These are phyloP conservation scores for Calocybe indica DNA, from an alignment of 768 basidiomycete genomes.

Conservation along the genomic window DNA sequence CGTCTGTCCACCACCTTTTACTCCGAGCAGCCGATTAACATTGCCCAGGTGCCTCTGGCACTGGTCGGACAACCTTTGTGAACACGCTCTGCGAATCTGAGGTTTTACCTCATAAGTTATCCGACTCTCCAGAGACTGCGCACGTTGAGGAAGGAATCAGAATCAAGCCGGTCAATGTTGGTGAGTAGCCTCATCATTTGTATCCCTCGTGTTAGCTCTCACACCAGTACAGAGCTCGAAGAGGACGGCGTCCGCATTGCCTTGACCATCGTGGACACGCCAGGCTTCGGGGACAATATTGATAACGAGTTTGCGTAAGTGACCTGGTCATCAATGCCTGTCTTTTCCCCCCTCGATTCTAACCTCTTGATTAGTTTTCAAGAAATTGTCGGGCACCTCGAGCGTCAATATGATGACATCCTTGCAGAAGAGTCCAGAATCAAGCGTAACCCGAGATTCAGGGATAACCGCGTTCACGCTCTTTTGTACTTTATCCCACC, in stretches of 20 bases:
- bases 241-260: constrained; percentile 98
- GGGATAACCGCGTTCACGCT: constrained; percentile 96
- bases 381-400: constrained; percentile 94
- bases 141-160: constrained; percentile 92
- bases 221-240: constrained; percentile 69
- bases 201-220: constrained; percentile 1
- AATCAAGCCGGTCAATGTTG: constrained; percentile 93
- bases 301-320: constrained; percentile 97
- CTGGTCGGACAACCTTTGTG: constrained; percentile 96
- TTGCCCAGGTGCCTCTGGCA: constrained; percentile 85
- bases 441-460: constrained; percentile 98
- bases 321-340: not conserved
- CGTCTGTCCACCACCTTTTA: constrained; percentile 29
- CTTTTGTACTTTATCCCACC: constrained; percentile 98
- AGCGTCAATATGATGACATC: constrained; percentile 98
- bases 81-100: constrained; percentile 98
- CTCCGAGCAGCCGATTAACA: constrained; percentile 6
- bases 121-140: constrained; percentile 79
- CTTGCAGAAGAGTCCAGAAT: constrained; percentile 98
- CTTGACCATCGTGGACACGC: constrained; percentile 96
- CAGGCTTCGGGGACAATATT: constrained; percentile 98
- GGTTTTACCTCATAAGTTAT: constrained; percentile 82
- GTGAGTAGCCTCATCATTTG: constrained; percentile 36
- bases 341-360: constrained; percentile 1
- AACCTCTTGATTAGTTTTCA: constrained; percentile 62